Evolutionary conservation across 164 flowering plant species (phyloP).

Genomic region (Aristolochia californica): DNA sequence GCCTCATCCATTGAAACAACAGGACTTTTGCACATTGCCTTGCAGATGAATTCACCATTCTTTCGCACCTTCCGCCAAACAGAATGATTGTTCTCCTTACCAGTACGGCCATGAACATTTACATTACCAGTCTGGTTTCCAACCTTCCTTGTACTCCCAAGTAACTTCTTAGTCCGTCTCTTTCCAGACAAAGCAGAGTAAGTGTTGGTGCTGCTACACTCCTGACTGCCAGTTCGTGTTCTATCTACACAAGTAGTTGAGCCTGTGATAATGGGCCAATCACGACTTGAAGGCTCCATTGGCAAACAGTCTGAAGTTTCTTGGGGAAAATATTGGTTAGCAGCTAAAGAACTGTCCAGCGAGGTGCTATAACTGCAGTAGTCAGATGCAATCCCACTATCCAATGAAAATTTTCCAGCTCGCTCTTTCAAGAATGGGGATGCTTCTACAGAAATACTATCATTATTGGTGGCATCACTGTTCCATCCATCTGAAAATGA

Average conservation of each 20-base stretch:
- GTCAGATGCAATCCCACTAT: conserved; percentile 9
- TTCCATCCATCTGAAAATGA: conserved; percentile 22
- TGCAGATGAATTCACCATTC: conserved; percentile 17
- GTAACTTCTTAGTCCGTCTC: conserved; percentile 15
- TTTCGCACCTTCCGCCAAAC: conserved; percentile 47
- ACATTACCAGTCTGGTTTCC: conserved; percentile 11
- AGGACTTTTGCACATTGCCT: conserved; percentile 13
- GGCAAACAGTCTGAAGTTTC: conserved; percentile 1
- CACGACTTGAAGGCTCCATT: background rate
- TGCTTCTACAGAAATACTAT: conserved; percentile 7
- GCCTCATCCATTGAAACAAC: conserved; percentile 18
- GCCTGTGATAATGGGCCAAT: conserved; percentile 9
- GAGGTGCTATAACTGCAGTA: conserved; percentile 1
- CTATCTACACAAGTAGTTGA: conserved; percentile 11
- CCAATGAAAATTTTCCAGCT: background rate
- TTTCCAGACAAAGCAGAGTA: conserved; percentile 15
- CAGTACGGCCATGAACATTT: conserved; percentile 18
- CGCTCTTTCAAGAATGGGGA: conserved; percentile 6
- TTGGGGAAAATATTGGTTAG: conserved; percentile 4
- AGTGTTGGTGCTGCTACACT: conserved; percentile 10
- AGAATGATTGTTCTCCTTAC: conserved; percentile 38
- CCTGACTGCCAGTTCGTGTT: conserved; percentile 11
- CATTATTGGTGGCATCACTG: conserved; percentile 18
- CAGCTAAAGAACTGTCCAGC: conserved; percentile 1
- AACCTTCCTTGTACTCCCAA: conserved; percentile 11